Evolutionary conservation across 2,329 filamentous ascomycete genomes (phyloP), one percentile per base, ranked within the genome.

Genomic region (Hymenoscyphus albidus): DNA sequence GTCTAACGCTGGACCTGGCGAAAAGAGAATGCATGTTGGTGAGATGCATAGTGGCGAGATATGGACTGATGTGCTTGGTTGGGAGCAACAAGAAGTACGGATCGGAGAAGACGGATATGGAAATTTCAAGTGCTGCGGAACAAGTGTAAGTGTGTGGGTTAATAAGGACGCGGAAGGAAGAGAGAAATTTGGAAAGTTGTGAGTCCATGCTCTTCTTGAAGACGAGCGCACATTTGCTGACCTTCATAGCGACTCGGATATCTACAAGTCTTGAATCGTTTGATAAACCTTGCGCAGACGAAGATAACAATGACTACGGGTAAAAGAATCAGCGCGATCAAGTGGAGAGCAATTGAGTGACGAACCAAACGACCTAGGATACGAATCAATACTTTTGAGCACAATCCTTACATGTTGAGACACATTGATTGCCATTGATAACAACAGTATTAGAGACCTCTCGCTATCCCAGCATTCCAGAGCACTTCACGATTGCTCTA

Each of bases 1-100:
- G 76, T 85, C 81, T 55, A 85, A 84, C 68, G 77, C 78, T 1
- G 78, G 77, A 48, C 75, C 78, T 13, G 77, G 75, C 10, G 75
- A 79, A 65, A 86, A 85, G 72, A 81, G 78, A 65, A 90, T 91
- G 87, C 82, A 80, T 65, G 85, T 89, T 13, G 88, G 88, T 0
- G 74, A 79, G 59, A 76, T 77, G 59, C 85, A 87, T 72, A 79
- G 79, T 0, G 86, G 84, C 0, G 84, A 90, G 76, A 74, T 77
- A 48, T 90, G 88, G 87, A 86, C 83, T 0, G 87, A 91, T 76
- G 72, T 90, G 1, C 74, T 87, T 61, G 82, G 78, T 6, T 84
- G 82, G 80, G 80, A 80, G 63, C 71, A 82, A 59, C 80, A 80
- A 0, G 79, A 84, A 66, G 82, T 90, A 0, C 74, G 77, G 16